phyloP scores from a whole-genome alignment of 805 yeast genomes.

The Maudiozyma bulderi region DNA sequence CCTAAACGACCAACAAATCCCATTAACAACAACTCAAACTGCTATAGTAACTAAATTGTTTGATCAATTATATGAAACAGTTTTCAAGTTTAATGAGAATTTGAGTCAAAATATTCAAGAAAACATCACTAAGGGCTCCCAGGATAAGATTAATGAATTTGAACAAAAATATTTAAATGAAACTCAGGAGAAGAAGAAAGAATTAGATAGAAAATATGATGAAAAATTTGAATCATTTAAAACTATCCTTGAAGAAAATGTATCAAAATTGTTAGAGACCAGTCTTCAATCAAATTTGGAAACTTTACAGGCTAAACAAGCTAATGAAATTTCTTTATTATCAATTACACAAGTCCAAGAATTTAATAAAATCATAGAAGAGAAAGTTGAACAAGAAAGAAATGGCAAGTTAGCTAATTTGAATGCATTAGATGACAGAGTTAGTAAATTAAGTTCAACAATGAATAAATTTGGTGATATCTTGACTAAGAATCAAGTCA shows the following conservation, averaged over 20 bases:
- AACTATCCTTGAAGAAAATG: conserved; percentile 47
- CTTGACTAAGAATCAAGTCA: conserved; percentile 31
- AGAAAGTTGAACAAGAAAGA: conserved; percentile 63
- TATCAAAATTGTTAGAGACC: conserved; percentile 43
- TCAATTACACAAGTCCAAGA: conserved; percentile 61
- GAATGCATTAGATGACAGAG: conserved; percentile 45
- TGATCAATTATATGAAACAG: conserved; percentile 7
- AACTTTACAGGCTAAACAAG: conserved; percentile 59
- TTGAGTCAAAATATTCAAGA: conserved; percentile 10
- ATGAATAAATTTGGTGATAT: conserved; percentile 35
- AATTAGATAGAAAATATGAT: conserved; percentile 48
- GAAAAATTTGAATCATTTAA: conserved; percentile 56
- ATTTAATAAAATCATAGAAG: conserved; percentile 47
- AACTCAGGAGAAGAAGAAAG: conserved; percentile 38
- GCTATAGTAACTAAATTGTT: conserved; percentile 10
- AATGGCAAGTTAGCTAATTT: conserved; percentile 67
- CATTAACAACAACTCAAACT: conserved; percentile 17
- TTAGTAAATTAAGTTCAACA: conserved; percentile 36
- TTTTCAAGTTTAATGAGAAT: conserved; percentile 10
- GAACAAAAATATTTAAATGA: conserved; percentile 17
- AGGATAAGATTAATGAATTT: conserved; percentile 12
- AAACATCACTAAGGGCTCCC: conserved; percentile 10
- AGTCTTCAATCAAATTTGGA: conserved; percentile 64
- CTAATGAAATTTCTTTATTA: conserved; percentile 59
- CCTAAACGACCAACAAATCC: conserved; percentile 30